Percentiles rank a stretch among this genome's conserved stretches.
phyloP scores from a whole-genome alignment of 2,329 filamentous ascomycete genomes.

The Zymoseptoria brevis region DNA sequence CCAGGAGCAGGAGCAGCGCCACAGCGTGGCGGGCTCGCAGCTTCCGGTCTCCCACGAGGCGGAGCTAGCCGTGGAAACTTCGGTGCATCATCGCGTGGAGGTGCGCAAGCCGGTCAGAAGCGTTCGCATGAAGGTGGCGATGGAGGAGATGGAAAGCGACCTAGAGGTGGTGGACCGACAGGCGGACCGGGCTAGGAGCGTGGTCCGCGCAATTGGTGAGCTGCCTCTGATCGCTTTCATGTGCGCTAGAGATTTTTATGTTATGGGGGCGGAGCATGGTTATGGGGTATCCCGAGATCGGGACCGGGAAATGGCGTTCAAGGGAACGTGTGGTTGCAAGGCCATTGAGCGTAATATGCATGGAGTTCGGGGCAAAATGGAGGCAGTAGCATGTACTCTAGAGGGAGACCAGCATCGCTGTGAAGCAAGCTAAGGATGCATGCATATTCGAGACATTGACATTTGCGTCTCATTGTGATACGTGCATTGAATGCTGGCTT shows the following conservation, averaged over 20 bases:
- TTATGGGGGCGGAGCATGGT: not conserved
- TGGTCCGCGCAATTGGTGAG: not conserved
- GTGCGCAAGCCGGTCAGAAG: constrained; percentile 28
- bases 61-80: constrained; percentile 18
- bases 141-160: constrained; percentile 23
- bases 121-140: constrained; percentile 25
- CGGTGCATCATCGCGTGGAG: constrained; percentile 13
- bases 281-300: not conserved
- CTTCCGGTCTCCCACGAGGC: constrained; percentile 17
- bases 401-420: not conserved
- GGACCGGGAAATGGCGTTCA: not conserved
- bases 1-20: not conserved
- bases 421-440: not conserved
- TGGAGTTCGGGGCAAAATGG: not conserved
- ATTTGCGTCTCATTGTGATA: not conserved
- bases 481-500: too few species aligned
- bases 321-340: not conserved
- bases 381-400: not conserved
- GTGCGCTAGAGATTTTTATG: not conserved
- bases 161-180: constrained; percentile 20
- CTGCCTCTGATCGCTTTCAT: not conserved
- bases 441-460: not conserved
- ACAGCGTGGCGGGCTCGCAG: not conserved
- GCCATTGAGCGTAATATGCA: not conserved
- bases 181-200: constrained; percentile 11